phyloP scores from a whole-genome alignment of 768 basidiomycete genomes.

The Mycena olivaceomarginata region DNA sequence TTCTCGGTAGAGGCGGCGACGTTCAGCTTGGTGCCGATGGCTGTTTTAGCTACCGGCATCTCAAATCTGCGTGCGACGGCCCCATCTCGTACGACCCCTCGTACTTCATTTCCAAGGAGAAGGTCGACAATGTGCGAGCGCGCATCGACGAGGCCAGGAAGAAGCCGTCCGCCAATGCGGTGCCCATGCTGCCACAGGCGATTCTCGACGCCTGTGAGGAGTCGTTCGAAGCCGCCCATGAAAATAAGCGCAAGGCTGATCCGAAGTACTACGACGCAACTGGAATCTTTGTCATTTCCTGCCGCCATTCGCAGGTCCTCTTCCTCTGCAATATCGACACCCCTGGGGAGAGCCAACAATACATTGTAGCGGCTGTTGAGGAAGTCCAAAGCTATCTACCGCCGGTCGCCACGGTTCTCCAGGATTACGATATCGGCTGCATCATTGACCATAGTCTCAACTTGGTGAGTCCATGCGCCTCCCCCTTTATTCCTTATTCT shows the following conservation, averaged over 20 bases:
- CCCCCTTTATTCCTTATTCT: no score
- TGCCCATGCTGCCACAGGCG: no score
- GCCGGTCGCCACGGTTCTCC: slow-evolving; percentile 52
- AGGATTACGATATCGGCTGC: slow-evolving; percentile 60
- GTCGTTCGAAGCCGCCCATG: slow-evolving; percentile 54
- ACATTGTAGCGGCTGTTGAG: slow-evolving; percentile 57
- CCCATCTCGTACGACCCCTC: not conserved
- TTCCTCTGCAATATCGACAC: slow-evolving; percentile 38
- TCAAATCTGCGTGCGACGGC: not conserved
- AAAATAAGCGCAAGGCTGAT: slow-evolving; percentile 51
- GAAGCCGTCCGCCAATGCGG: slow-evolving; percentile 50
- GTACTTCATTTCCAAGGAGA: not conserved
- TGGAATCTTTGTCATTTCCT: slow-evolving; percentile 61
- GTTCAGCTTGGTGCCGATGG: not conserved
- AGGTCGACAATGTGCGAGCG: slow-evolving; percentile 56
- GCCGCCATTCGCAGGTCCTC: slow-evolving; percentile 29
- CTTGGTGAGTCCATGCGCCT: slow-evolving; percentile 40
- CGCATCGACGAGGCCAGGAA: slow-evolving; percentile 50
- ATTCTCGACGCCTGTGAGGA: slow-evolving; percentile 2
- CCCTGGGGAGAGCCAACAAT: slow-evolving; percentile 61
- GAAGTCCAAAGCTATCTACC: slow-evolving; percentile 50
- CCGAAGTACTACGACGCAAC: slow-evolving; percentile 54
- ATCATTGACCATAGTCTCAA: slow-evolving; percentile 45
- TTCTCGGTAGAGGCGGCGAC: slow-evolving; percentile 49
- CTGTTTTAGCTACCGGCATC: not conserved